Evolutionary conservation across 305 asterid genomes (phyloP), one percentile per base, ranked within the genome.

Genomic region (Withania somnifera): DNA sequence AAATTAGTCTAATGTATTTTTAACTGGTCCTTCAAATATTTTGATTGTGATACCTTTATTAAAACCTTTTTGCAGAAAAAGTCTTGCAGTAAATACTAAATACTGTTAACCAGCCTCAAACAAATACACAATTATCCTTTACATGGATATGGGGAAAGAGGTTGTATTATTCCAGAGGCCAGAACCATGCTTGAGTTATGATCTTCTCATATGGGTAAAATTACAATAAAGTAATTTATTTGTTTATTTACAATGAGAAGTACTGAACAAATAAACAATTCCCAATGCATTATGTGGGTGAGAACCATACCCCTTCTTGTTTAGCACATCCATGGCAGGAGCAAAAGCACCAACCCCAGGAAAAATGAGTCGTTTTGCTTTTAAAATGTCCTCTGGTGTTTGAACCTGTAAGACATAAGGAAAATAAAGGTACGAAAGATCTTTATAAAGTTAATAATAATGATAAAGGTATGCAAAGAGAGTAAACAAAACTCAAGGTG

Each of bases 281-380:
- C 42, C 79, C 40, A 15, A 26, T 26, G 42, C 1, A 5, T 24
- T 47, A 15, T 47, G 36, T 47, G 42, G 1, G 7, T 7, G 58
- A 45, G 45, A 42, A 34, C 20, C 75, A 87, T 87, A 95, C 99
- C 98, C 99, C 78, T 85, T 93, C 82, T 81, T 88, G 86, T 89
- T 89, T 78, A 95, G 86, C 78, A 93, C 97, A 77, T 95, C 98
- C 98, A 95, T 95, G 60, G 99, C 99, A 78, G 98, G 88, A 47
- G 96, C 95, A 88, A 95, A 95, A 60, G 99, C 97, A 77, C 99
- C 99, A 57, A 95, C 99, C 36, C 99, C 99, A 36, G 98, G 98
- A 81, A 95, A 95, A 83, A 95, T 87, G 83, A 95, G 98, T 54
- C 93, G 90, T 28, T 88, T 87, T 75, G 99, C 98, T 86, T 88